A percentile compares a stretch with the other conserved stretches of the same genome.
Conservation (phyloP, 352 stramenopile genomes). For the Phytophthora lateralis region DNA sequence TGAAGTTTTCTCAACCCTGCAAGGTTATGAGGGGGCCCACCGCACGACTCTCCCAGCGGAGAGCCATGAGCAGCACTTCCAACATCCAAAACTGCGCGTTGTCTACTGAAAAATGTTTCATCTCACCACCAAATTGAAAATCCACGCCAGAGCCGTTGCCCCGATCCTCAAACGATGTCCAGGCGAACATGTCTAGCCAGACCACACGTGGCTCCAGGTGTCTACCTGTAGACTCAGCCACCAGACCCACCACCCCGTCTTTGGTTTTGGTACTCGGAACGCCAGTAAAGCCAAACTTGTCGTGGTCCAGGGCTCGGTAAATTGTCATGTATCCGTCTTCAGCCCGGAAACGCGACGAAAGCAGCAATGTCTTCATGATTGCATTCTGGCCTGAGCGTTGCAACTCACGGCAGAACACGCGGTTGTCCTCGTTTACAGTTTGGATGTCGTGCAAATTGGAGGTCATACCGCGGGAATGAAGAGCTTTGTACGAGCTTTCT, state of each 20-base stretch:
- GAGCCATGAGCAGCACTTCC: constrained; percentile 40
- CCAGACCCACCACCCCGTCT: neutral
- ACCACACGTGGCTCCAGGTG: constrained; percentile 17
- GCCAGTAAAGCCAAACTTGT: constrained; percentile 26
- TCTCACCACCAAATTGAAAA: constrained; percentile 39
- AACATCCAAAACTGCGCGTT: constrained; percentile 43
- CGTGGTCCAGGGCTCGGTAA: constrained; percentile 44
- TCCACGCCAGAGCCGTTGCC: constrained; percentile 24
- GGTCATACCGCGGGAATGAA: constrained; percentile 43
- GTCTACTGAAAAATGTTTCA: constrained; percentile 36
- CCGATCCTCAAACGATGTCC: constrained; percentile 31
- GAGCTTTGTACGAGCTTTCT: constrained; percentile 28
- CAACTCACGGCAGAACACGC: constrained; percentile 42
- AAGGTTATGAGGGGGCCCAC: constrained; percentile 32
- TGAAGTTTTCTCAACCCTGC: constrained; percentile 14
- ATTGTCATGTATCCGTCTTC: constrained; percentile 42
- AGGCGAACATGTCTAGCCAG: constrained; percentile 44
- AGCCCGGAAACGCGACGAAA: constrained; percentile 46
- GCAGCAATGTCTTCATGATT: constrained; percentile 42
- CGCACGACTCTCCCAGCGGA: constrained; percentile 37
- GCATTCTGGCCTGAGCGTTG: constrained; percentile 26
- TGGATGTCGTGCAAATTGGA: constrained; percentile 37
- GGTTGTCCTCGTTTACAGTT: constrained; percentile 43
- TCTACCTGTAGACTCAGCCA: neutral
- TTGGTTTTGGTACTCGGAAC: constrained; percentile 1